Conservation (phyloP, 495 filamentous ascomycete genomes). For the Podospora didyma region DNA sequence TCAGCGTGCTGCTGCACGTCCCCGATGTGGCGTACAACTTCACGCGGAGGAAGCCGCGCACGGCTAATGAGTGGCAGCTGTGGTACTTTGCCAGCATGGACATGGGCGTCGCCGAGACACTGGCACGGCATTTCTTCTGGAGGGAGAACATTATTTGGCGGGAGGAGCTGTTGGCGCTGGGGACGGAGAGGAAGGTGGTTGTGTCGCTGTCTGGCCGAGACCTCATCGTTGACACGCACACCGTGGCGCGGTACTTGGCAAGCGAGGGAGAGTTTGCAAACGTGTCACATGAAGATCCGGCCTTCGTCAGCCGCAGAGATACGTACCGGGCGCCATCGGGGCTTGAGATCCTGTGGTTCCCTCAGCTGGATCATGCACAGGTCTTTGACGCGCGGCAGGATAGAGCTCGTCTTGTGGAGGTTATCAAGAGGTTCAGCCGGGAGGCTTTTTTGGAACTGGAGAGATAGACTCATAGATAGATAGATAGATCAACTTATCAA, state of each 20-base stretch:
- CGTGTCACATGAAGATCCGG: constrained; percentile 2
- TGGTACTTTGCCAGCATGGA: constrained; percentile 67
- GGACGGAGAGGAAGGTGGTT: constrained; percentile 38
- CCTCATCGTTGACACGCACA: constrained; percentile 59
- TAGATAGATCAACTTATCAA: not conserved
- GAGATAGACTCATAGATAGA: constrained; percentile 6
- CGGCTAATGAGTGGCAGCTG: constrained; percentile 61
- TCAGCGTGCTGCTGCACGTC: constrained; percentile 60
- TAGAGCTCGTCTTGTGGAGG: constrained; percentile 38
- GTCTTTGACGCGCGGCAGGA: constrained; percentile 52
- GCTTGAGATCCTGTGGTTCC: constrained; percentile 60
- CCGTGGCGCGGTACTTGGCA: constrained; percentile 54
- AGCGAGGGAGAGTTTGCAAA: constrained; percentile 26
- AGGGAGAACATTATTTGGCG: constrained; percentile 63
- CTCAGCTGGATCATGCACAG: constrained; percentile 62
- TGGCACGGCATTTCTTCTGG: constrained; percentile 66
- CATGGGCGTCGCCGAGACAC: constrained; percentile 54
- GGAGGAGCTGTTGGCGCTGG: constrained; percentile 44
- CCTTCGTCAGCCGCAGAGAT: constrained; percentile 1
- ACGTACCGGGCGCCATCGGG: constrained; percentile 47
- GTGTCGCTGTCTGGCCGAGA: constrained; percentile 56
- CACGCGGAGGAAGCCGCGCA: constrained; percentile 47
- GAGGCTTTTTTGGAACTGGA: not conserved
- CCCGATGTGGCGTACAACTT: constrained; percentile 73
- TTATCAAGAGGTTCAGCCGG: constrained; percentile 39